A percentile compares a stretch with the other conserved stretches of the same genome.
Conservation (phyloP, 768 basidiomycete species). For the Calocera viscosa region DNA sequence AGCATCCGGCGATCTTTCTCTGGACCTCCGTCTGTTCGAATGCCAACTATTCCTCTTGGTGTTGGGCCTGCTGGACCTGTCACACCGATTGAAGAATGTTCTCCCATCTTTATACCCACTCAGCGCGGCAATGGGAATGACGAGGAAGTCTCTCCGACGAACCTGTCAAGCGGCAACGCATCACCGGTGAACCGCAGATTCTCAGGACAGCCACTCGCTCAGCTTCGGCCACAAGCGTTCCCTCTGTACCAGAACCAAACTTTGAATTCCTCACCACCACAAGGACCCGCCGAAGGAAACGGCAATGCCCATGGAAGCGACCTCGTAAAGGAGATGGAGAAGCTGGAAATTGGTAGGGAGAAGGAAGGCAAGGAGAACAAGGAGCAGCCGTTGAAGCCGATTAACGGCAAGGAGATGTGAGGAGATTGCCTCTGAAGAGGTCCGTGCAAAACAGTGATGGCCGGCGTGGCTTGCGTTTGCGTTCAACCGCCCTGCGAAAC, state of each 20-base stretch:
- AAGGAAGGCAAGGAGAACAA: conserved; percentile 2
- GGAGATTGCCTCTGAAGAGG: not conserved
- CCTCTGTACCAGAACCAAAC: not conserved
- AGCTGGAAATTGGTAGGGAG: not conserved
- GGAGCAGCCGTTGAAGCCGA: not conserved
- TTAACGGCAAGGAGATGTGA: not conserved
- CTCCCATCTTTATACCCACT: not conserved
- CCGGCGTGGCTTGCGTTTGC: not conserved
- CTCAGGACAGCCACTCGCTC: not conserved
- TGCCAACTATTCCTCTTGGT: not conserved
- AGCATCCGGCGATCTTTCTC: conserved; percentile 1
- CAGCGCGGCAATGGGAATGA: not conserved
- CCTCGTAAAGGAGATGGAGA: not conserved
- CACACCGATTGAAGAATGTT: not conserved
- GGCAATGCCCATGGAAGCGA: not conserved
- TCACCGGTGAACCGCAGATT: not conserved
- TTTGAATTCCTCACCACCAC: not conserved
- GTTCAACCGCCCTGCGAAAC: conserved; percentile 7
- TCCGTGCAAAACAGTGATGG: not conserved
- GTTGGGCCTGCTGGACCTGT: not conserved
- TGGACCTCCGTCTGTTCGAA: not conserved
- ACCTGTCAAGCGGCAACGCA: not conserved
- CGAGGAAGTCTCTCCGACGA: not conserved
- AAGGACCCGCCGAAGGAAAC: not conserved
- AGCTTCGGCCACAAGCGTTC: not conserved